Percentiles rank a stretch among this genome's conserved stretches.
These are phyloP conservation scores for Tetrapisispora namnaoensis DNA, from an alignment of 805 yeast genomes.

Conservation along the genomic window DNA sequence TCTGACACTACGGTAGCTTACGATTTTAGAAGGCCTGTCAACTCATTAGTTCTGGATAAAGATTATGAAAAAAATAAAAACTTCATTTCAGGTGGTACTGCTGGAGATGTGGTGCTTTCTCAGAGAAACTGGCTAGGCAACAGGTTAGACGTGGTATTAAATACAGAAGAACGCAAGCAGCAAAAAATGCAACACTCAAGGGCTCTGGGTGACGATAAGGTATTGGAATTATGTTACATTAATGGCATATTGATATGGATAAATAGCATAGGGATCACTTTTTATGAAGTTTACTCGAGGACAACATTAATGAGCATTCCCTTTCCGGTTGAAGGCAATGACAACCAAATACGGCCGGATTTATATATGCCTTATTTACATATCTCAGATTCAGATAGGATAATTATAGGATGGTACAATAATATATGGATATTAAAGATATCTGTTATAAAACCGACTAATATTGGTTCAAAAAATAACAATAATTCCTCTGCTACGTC, in stretches of 20 bases:
- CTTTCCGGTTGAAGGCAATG: slow-evolving; percentile 37
- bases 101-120: slow-evolving; percentile 69
- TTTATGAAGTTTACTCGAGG: slow-evolving; percentile 49
- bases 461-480: neutral
- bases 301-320: slow-evolving; percentile 42
- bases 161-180: slow-evolving; percentile 11
- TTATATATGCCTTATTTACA: slow-evolving; percentile 74
- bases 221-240: slow-evolving; percentile 54
- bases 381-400: slow-evolving; percentile 52
- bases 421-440: slow-evolving; percentile 62
- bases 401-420: slow-evolving; percentile 76
- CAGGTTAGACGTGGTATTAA: slow-evolving; percentile 56
- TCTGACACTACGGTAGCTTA: slow-evolving; percentile 54
- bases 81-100: slow-evolving; percentile 82
- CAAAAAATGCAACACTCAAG: slow-evolving; percentile 13
- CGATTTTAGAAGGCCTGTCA: slow-evolving; percentile 82
- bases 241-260: slow-evolving; percentile 72
- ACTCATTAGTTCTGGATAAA: slow-evolving; percentile 72
- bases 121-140: slow-evolving; percentile 83
- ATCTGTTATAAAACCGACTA: slow-evolving; percentile 15
- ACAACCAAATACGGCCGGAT: slow-evolving; percentile 49
- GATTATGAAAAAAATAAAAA: slow-evolving; percentile 51
- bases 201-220: slow-evolving; percentile 37
- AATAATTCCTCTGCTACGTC: slow-evolving; percentile 12
- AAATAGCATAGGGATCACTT: slow-evolving; percentile 68